Percentiles rank a stretch among this genome's conserved stretches.
Evolutionary conservation across 768 basidiomycete species (phyloP).

Genomic region (Ephemerocybe angulata): DNA sequence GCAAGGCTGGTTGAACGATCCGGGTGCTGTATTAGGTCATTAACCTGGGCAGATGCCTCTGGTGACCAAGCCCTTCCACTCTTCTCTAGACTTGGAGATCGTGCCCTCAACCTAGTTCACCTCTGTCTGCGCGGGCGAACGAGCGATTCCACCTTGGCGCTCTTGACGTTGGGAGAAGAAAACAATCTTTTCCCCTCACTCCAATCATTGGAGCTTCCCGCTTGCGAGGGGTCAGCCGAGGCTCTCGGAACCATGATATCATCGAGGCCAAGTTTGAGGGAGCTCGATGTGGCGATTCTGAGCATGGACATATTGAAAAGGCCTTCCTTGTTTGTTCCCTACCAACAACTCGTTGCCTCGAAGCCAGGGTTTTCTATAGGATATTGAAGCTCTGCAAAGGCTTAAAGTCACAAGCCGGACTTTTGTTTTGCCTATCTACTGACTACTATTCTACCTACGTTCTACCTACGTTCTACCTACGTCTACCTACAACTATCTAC

Average conservation of each 20-base stretch:
- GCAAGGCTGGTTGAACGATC: neutral
- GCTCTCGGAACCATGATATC: neutral
- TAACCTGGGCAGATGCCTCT: neutral
- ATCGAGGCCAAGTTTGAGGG: neutral
- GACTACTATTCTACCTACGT: neutral
- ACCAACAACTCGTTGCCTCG: neutral
- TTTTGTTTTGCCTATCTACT: neutral
- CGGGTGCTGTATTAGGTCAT: neutral
- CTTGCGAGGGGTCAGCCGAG: neutral
- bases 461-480: neutral
- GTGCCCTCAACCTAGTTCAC: no score
- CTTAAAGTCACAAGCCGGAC: no score
- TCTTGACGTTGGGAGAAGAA: neutral
- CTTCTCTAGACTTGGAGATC: neutral
- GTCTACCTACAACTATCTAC: neutral
- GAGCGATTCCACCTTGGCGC: neutral
- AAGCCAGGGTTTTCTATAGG: neutral
- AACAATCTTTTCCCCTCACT: neutral
- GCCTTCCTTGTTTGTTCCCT: no score
- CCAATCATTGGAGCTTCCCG: neutral
- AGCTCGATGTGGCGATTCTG: neutral
- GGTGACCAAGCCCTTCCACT: neutral
- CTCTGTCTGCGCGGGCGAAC: no score
- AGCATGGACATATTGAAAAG: neutral
- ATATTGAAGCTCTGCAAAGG: neutral